These are phyloP conservation scores for Physcia stellaris DNA, from an alignment of 495 filamentous ascomycete species.

Conservation along the genomic window DNA sequence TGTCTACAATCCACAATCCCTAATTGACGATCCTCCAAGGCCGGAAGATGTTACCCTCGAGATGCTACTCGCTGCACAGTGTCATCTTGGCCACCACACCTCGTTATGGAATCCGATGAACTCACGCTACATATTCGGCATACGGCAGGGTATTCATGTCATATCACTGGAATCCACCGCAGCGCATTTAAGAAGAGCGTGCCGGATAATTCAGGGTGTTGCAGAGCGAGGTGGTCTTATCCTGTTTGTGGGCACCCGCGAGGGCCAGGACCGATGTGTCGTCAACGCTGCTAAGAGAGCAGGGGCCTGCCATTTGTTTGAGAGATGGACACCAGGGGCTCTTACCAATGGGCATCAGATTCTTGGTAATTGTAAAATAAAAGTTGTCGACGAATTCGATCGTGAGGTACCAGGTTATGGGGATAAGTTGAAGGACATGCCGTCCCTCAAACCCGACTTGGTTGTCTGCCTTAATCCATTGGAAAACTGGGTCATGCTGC, in stretches of 20 bases:
- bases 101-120: slow-evolving; percentile 94
- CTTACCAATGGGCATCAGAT: slow-evolving; percentile 92
- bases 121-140: slow-evolving; percentile 86
- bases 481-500: slow-evolving; percentile 80
- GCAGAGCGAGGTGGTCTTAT: slow-evolving; percentile 71
- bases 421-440: slow-evolving; percentile 42
- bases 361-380: slow-evolving; percentile 47
- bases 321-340: slow-evolving; percentile 81
- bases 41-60: slow-evolving; percentile 78
- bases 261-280: slow-evolving; percentile 62
- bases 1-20: slow-evolving; percentile 56
- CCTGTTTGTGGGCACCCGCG: slow-evolving; percentile 78
- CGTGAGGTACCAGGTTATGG: slow-evolving; percentile 50
- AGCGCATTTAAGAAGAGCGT: slow-evolving; percentile 76
- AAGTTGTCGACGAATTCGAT: slow-evolving; percentile 61
- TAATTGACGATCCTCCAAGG: slow-evolving; percentile 57
- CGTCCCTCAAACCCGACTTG: slow-evolving; percentile 69
- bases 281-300: slow-evolving; percentile 70
- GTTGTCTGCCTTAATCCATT: slow-evolving; percentile 85
- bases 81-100: slow-evolving; percentile 83
- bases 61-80: slow-evolving; percentile 78
- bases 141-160: slow-evolving; percentile 82
- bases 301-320: slow-evolving; percentile 75
- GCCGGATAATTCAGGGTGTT: slow-evolving; percentile 77
- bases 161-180: slow-evolving; percentile 80